Evolutionary conservation across 257 asterid species (phyloP).

Genomic region (Scutellaria baicalensis): DNA sequence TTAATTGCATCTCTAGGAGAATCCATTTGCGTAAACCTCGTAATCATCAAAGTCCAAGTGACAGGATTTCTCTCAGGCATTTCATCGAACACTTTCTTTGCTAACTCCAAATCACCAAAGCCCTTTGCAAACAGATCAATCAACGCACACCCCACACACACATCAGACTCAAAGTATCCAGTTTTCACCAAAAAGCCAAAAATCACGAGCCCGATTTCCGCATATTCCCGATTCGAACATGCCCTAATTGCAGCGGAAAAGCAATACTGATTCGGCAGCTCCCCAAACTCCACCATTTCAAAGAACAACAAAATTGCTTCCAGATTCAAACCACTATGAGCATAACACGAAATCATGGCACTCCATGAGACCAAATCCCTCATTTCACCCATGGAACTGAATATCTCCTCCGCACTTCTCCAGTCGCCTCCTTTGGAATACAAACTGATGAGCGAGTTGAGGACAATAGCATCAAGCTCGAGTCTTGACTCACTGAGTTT

Average conservation of each 20-base stretch:
- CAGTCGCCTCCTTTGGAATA: slow-evolving; percentile 72
- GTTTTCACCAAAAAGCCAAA: slow-evolving; percentile 65
- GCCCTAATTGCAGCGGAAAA: slow-evolving; percentile 71
- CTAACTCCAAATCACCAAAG: slow-evolving; percentile 50
- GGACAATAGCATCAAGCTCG: slow-evolving; percentile 49
- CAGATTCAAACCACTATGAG: slow-evolving; percentile 35
- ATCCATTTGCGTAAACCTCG: slow-evolving; percentile 62
- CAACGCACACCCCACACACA: slow-evolving; percentile 82
- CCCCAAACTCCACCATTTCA: slow-evolving; percentile 64
- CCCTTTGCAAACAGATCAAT: slow-evolving; percentile 73
- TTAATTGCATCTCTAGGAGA: slow-evolving; percentile 34
- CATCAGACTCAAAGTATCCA: slow-evolving; percentile 73
- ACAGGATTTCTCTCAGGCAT: slow-evolving; percentile 75
- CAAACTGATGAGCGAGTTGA: slow-evolving; percentile 76
- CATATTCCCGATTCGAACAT: slow-evolving; percentile 45
- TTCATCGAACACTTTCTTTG: slow-evolving; percentile 62
- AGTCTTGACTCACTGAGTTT: slow-evolving; percentile 36
- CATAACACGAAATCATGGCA: slow-evolving; percentile 84
- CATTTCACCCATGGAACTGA: slow-evolving; percentile 45
- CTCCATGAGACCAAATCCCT: slow-evolving; percentile 89
- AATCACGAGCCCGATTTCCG: slow-evolving; percentile 46
- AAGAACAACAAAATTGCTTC: slow-evolving; percentile 49
- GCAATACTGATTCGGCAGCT: slow-evolving; percentile 70
- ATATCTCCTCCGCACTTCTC: slow-evolving; percentile 52
- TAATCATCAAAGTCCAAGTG: slow-evolving; percentile 83